Conservation (phyloP, 1,139 yeast species). For the Tardiomyces blankii region DNA sequence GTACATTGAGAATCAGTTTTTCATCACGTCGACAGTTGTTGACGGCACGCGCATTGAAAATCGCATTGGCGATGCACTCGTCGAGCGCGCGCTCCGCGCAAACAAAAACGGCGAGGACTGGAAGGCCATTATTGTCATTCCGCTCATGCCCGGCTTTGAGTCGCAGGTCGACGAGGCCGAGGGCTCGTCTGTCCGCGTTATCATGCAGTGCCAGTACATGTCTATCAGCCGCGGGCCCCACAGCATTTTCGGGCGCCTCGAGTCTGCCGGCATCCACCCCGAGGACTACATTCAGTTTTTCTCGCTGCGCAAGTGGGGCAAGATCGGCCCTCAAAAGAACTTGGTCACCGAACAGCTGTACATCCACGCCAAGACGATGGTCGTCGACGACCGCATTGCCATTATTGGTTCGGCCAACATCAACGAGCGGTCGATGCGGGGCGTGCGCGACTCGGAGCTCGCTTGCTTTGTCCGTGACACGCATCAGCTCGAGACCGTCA, state of each 20-base stretch:
- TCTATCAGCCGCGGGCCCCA: constrained; percentile 85
- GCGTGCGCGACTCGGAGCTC: constrained; percentile 86
- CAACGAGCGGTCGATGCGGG: constrained; percentile 92
- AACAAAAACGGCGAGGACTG: constrained; percentile 66
- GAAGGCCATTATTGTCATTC: constrained; percentile 87
- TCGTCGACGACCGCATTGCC: constrained; percentile 90
- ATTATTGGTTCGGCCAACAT: constrained; percentile 95
- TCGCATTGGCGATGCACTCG: constrained; percentile 91
- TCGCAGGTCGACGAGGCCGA: constrained; percentile 89
- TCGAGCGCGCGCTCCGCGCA: constrained; percentile 86
- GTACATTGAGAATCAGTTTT: constrained; percentile 91
- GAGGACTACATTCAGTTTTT: constrained; percentile 86
- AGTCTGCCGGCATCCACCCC: constrained; percentile 68
- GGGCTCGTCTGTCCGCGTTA: constrained; percentile 87
- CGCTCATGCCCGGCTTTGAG: constrained; percentile 96
- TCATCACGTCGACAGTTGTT: constrained; percentile 75
- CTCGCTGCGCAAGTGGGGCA: constrained; percentile 92
- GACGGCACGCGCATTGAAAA: constrained; percentile 83
- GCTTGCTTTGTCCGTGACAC: constrained; percentile 83
- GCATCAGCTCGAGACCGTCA: constrained; percentile 56
- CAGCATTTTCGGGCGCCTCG: constrained; percentile 78
- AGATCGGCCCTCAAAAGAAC: constrained; percentile 64
- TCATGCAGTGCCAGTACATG: constrained; percentile 94
- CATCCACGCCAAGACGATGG: constrained; percentile 83
- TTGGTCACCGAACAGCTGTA: constrained; percentile 86